Percentiles rank a stretch among this genome's conserved stretches.
Conservation (phyloP, 495 filamentous ascomycete species). For the Jackrogersella multiformis region DNA sequence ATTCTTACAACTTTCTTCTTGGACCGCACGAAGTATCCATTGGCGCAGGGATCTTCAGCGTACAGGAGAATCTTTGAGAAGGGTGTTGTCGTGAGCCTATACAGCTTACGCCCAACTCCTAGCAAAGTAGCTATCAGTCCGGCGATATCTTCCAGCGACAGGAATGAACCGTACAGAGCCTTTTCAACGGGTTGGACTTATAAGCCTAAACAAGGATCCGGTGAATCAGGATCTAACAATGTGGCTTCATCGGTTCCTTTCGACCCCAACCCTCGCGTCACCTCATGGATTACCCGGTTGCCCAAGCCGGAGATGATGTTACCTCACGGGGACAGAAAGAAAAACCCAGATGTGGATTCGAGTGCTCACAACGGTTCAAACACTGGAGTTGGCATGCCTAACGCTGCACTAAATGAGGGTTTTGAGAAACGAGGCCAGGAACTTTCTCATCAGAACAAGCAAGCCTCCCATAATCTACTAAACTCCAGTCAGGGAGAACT, state of each 20-base stretch:
- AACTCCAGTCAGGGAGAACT: not conserved
- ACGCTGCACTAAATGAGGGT: not conserved
- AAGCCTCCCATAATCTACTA: not conserved
- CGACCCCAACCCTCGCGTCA: slow-evolving; percentile 15
- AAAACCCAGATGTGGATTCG: not conserved
- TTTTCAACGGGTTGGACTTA: slow-evolving; percentile 25
- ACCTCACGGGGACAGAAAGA: not conserved
- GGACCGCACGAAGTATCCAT: slow-evolving; percentile 12
- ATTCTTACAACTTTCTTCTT: slow-evolving; percentile 30
- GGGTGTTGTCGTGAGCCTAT: slow-evolving; percentile 29
- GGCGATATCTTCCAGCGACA: slow-evolving; percentile 6
- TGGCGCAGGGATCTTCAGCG: not conserved
- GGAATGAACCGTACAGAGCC: not conserved
- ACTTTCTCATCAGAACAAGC: not conserved
- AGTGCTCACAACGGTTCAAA: not conserved
- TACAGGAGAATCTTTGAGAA: slow-evolving; percentile 30
- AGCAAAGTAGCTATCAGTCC: slow-evolving; percentile 16
- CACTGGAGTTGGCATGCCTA: no score
- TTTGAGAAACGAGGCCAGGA: not conserved
- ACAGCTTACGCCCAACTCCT: not conserved
- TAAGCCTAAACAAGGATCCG: not conserved
- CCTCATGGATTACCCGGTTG: slow-evolving; percentile 31
- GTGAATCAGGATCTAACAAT: not conserved
- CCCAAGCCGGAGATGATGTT: slow-evolving; percentile 35
- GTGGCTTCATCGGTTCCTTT: not conserved